Conservation (phyloP, 2,329 filamentous ascomycete species). For the Trematosphaeria pertusa region DNA sequence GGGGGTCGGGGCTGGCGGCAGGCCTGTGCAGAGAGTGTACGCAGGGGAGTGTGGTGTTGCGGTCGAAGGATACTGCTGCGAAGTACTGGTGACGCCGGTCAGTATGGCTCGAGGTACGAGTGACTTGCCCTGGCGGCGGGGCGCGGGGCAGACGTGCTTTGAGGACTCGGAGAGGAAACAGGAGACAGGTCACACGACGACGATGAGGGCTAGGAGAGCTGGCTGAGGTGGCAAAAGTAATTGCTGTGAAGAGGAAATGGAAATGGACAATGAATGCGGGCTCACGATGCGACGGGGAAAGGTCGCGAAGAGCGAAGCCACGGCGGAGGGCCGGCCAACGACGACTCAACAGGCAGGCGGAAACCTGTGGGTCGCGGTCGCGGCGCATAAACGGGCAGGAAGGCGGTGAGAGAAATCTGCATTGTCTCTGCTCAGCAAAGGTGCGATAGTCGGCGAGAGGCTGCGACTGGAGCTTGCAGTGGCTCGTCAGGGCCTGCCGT, state of each 20-base stretch:
- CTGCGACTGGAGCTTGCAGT: slow-evolving; percentile 1
- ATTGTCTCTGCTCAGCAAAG: no score
- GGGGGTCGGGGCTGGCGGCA: slow-evolving; percentile 23
- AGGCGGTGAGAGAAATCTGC: no score
- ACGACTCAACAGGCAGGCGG: slow-evolving; percentile 1
- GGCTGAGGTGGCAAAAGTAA: neutral
- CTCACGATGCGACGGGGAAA: slow-evolving; percentile 4
- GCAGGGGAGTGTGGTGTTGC: slow-evolving; percentile 15
- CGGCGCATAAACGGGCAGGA: slow-evolving; percentile 6
- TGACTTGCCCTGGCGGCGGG: slow-evolving; percentile 2
- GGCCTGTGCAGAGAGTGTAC: slow-evolving; percentile 9
- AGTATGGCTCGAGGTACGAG: slow-evolving; percentile 5
- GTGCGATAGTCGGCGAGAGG: slow-evolving; percentile 1
- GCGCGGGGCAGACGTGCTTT: slow-evolving; percentile 10
- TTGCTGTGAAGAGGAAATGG: neutral
- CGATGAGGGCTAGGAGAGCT: neutral
- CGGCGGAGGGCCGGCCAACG: slow-evolving; percentile 2
- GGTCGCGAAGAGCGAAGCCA: neutral
- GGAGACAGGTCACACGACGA: slow-evolving; percentile 15
- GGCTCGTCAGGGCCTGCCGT: neutral
- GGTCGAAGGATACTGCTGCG: slow-evolving; percentile 12
- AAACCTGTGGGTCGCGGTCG: slow-evolving; percentile 11
- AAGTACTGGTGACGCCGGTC: slow-evolving; percentile 9
- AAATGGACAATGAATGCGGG: neutral
- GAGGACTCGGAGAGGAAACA: neutral